Evolutionary conservation across 257 asterid species (phyloP).

Genomic region (Salvia splendens): DNA sequence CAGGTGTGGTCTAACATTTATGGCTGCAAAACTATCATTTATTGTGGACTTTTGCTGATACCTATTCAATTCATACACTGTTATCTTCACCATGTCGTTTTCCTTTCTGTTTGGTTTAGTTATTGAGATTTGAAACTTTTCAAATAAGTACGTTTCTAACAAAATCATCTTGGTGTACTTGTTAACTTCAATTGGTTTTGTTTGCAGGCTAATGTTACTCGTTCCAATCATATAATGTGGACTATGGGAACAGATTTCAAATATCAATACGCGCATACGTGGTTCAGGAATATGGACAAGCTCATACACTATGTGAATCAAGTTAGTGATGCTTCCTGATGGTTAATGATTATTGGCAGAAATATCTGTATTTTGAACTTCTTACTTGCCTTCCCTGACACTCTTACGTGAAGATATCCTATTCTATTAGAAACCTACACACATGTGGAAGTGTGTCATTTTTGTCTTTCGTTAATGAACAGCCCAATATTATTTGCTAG

Average conservation of each 20-base stretch:
- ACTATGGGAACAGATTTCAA: conserved; percentile 99
- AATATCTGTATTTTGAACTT: background rate
- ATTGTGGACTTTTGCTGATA: background rate
- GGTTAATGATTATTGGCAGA: background rate
- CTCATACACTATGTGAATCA: conserved; percentile 92
- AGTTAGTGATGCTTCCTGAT: conserved; percentile 45
- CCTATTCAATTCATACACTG: background rate
- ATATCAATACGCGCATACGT: conserved; percentile 85
- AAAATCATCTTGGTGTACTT: conserved; percentile 18
- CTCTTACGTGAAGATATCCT: background rate
- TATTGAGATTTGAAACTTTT: conserved; percentile 3
- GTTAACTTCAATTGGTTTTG: conserved; percentile 19
- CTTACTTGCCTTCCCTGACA: background rate
- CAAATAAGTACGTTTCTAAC: background rate
- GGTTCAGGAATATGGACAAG: conserved; percentile 96
- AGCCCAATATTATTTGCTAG: background rate
- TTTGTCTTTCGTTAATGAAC: background rate
- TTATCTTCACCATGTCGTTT: background rate
- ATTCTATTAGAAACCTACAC: background rate
- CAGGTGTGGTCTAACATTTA: conserved; percentile 37
- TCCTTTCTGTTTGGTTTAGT: background rate
- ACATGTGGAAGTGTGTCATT: background rate
- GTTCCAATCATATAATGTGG: conserved; percentile 96
- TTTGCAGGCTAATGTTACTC: conserved; percentile 87
- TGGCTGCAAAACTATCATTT: conserved; percentile 6